These are phyloP conservation scores for Beauveria bassiana DNA, from an alignment of 2,329 filamentous ascomycete species.

Conservation along the genomic window DNA sequence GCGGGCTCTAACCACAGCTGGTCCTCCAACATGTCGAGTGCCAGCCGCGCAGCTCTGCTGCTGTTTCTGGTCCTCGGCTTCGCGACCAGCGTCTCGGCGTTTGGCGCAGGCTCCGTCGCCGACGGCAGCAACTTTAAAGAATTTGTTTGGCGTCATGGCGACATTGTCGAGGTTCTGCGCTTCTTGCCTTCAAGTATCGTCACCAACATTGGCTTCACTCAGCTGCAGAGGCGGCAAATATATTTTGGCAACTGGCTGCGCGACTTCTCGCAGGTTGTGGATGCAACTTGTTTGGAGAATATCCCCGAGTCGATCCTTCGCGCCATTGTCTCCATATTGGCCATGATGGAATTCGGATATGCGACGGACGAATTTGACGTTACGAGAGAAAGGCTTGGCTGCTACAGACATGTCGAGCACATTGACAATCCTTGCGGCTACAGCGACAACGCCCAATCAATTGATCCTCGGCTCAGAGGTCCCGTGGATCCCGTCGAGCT, in stretches of 20 bases:
- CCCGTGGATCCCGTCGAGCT: conserved; percentile 67
- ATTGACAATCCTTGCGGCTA: conserved; percentile 72
- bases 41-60: conserved; percentile 3
- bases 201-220: conserved; percentile 30
- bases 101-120: conserved; percentile 32
- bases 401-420: conserved; percentile 65
- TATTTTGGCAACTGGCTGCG: conserved; percentile 41
- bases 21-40: neutral
- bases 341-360: conserved; percentile 42
- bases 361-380: conserved; percentile 76
- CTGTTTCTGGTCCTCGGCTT: conserved; percentile 21
- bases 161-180: conserved; percentile 30
- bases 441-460: conserved; percentile 65
- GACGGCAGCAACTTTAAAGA: conserved; percentile 30
- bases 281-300: conserved; percentile 41
- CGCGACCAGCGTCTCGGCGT: conserved; percentile 24
- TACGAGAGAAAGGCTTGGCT: conserved; percentile 65
- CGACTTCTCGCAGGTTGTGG: conserved; percentile 72
- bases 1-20: neutral
- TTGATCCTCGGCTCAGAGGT: conserved; percentile 67
- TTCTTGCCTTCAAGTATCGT: conserved; percentile 30
- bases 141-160: conserved; percentile 33
- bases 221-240: conserved; percentile 29
- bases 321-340: conserved; percentile 23
- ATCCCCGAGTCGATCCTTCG: conserved; percentile 21